Conservation (phyloP, 192 early-diverging fungal species). For the Backusella tarrabulga region DNA sequence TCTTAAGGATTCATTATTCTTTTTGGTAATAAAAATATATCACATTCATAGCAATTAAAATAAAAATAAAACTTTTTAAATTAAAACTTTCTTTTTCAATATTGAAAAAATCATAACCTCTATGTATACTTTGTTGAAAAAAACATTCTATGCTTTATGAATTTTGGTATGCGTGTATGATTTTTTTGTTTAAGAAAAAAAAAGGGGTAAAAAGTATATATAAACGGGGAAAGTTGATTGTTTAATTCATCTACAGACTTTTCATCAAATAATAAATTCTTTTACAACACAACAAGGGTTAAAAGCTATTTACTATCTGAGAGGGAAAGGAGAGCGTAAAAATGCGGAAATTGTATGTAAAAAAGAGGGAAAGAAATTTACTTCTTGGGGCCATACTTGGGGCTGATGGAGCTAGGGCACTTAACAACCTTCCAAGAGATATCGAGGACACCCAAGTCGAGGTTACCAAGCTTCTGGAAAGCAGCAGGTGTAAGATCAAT, state of each 20-base stretch:
- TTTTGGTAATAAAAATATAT: constrained; percentile 1
- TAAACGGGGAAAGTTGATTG: constrained; percentile 5
- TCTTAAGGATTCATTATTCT: not conserved
- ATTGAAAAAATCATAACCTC: not conserved
- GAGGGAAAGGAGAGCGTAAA: not conserved
- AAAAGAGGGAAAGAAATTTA: not conserved
- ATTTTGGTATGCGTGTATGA: constrained; percentile 8
- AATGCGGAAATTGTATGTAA: not conserved
- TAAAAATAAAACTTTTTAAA: not conserved
- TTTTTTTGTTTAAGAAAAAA: not conserved
- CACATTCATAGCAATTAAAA: not conserved
- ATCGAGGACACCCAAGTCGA: constrained; percentile 19
- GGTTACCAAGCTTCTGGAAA: constrained; percentile 17
- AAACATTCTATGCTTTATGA: constrained; percentile 8
- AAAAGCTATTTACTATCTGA: not conserved
- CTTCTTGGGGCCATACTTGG: constrained; percentile 3
- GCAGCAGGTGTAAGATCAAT: constrained; percentile 29
- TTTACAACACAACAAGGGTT: not conserved
- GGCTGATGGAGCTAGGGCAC: not conserved
- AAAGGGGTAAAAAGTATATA: not conserved
- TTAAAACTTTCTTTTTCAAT: not conserved
- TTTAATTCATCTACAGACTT: constrained; percentile 15
- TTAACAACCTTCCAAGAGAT: constrained; percentile 16
- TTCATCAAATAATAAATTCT: not conserved
- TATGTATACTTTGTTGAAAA: not conserved